phyloP scores from a whole-genome alignment of 441 rosid species.

The Erysimum pusillum region DNA sequence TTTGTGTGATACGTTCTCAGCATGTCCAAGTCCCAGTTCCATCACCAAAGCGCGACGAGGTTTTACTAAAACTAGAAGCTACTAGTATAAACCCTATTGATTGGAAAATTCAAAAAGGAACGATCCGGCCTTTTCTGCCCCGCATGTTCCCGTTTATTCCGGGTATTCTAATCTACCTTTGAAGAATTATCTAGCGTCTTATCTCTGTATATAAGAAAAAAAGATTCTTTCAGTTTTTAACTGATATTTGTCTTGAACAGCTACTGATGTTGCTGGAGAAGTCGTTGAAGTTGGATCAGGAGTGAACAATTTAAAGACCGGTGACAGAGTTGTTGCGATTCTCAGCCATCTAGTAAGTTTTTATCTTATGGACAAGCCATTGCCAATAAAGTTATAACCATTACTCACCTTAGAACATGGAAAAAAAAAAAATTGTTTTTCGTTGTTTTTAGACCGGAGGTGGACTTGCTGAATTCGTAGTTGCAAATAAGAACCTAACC shows the following conservation, averaged over 20 bases:
- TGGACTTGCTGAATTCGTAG: conserved; percentile 67
- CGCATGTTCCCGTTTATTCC: conserved; percentile 74
- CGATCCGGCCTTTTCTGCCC: conserved; percentile 65
- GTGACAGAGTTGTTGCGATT: conserved; percentile 76
- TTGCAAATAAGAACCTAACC: conserved; percentile 61
- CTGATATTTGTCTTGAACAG: conserved; percentile 48
- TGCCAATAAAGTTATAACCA: neutral
- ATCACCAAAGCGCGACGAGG: conserved; percentile 54
- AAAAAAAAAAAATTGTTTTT: neutral
- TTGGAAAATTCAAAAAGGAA: conserved; percentile 77
- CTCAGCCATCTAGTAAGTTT: conserved; percentile 49
- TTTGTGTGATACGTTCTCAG: conserved; percentile 48
- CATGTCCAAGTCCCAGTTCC: conserved; percentile 72
- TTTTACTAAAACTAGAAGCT: conserved; percentile 66
- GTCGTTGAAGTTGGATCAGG: conserved; percentile 69
- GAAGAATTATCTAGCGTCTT: too few species aligned
- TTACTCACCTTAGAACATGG: too few species aligned
- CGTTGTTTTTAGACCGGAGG: conserved; percentile 54
- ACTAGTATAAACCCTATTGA: conserved; percentile 68
- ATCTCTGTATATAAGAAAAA: too few species aligned
- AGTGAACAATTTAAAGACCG: conserved; percentile 69
- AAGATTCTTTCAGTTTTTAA: too few species aligned
- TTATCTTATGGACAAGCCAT: neutral
- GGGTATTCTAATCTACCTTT: conserved; percentile 40
- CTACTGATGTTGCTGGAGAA: conserved; percentile 81